Conservation (phyloP, 208 protist genomes). For the Trichomonas vaginalis region DNA sequence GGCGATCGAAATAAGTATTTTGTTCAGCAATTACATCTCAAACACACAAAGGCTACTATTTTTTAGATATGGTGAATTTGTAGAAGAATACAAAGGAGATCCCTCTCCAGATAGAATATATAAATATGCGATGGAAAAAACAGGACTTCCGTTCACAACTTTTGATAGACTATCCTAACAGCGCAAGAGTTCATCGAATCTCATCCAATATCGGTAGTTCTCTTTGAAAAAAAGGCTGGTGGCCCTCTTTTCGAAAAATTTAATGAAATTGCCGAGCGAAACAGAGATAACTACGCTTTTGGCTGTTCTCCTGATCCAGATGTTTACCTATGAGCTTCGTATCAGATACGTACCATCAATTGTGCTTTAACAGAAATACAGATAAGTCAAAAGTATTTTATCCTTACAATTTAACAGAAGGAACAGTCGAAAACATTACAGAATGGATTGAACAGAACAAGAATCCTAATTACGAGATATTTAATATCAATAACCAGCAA, state of each 20-base stretch:
- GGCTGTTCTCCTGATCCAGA: not conserved
- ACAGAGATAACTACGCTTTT: not conserved
- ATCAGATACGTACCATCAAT: not conserved
- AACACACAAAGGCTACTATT: not conserved
- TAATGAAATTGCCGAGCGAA: not conserved
- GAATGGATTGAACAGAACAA: not conserved
- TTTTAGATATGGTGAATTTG: not conserved
- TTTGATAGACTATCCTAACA: not conserved
- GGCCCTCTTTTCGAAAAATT: not conserved
- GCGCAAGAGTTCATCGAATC: slow-evolving; percentile 12
- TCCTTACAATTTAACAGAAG: not conserved
- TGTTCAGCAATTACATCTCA: not conserved
- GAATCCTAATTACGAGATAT: not conserved
- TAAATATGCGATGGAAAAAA: not conserved
- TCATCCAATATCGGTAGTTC: not conserved
- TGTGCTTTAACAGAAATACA: not conserved
- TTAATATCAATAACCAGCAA: not conserved
- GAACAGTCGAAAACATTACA: not conserved
- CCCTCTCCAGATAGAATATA: not conserved
- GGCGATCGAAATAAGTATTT: not conserved
- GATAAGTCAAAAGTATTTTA: not conserved
- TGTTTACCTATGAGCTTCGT: not conserved
- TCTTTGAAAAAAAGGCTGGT: not conserved
- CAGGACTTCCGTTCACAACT: not conserved
- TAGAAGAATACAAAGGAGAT: not conserved